These are phyloP conservation scores for Chaetothyriales sp. DNA, from an alignment of 2,329 filamentous ascomycete species.

Conservation along the genomic window DNA sequence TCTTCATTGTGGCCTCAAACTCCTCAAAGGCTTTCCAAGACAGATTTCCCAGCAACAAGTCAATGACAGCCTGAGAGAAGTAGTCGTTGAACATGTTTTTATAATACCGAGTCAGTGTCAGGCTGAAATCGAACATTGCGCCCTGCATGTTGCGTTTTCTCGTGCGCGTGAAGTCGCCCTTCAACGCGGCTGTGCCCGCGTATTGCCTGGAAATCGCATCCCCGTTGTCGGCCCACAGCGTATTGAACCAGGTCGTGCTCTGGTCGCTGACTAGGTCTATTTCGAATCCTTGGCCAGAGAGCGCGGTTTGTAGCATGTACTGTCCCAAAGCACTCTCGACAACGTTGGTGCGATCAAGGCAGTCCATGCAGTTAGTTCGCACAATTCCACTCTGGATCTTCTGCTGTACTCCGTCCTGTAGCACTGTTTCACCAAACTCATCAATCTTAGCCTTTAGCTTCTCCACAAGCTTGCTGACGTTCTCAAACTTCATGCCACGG, in stretches of 20 bases:
- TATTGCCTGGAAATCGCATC: slow-evolving; percentile 94
- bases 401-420: slow-evolving; percentile 30
- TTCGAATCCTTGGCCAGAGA: slow-evolving; percentile 61
- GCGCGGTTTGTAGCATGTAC: slow-evolving; percentile 64
- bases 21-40: slow-evolving; percentile 78
- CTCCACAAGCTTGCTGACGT: slow-evolving; percentile 67
- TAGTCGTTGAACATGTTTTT: slow-evolving; percentile 95
- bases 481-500: slow-evolving; percentile 95
- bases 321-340: slow-evolving; percentile 85
- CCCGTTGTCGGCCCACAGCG: slow-evolving; percentile 91
- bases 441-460: slow-evolving; percentile 55
- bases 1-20: slow-evolving; percentile 88
- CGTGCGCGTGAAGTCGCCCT: slow-evolving; percentile 84
- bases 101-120: slow-evolving; percentile 64
- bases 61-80: slow-evolving; percentile 88
- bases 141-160: slow-evolving; percentile 81
- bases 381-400: slow-evolving; percentile 58
- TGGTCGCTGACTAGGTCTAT: slow-evolving; percentile 64
- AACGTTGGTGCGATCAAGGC: slow-evolving; percentile 88
- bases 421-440: slow-evolving; percentile 56
- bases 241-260: slow-evolving; percentile 86
- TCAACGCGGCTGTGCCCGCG: slow-evolving; percentile 85
- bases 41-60: slow-evolving; percentile 83
- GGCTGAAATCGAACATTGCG: slow-evolving; percentile 76
- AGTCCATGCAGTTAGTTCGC: slow-evolving; percentile 98